Percentiles rank a stretch among this genome's conserved stretches.
Conservation (phyloP, 768 basidiomycete species). For the Termitomyces titanicus region DNA sequence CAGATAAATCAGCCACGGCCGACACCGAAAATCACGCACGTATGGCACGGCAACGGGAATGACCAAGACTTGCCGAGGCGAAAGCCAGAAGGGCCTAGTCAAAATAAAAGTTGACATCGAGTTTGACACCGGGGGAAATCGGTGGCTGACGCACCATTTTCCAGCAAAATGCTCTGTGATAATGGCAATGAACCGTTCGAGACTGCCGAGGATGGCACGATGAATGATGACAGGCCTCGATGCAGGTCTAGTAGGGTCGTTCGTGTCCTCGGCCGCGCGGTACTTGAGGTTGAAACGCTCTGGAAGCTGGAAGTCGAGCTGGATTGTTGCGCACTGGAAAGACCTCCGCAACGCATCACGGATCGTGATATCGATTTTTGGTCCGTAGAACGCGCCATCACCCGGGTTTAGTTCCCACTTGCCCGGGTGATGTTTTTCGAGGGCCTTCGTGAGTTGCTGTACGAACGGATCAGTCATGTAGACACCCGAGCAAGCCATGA, state of each 20-base stretch:
- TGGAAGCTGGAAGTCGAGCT: slow-evolving; percentile 98
- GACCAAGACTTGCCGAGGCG: slow-evolving; percentile 92
- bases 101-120: neutral
- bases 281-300: slow-evolving; percentile 95
- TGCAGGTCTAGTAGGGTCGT: slow-evolving; percentile 49
- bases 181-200: slow-evolving; percentile 96
- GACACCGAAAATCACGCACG: slow-evolving; percentile 45
- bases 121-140: neutral
- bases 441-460: slow-evolving; percentile 79
- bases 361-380: slow-evolving; percentile 98
- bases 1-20: slow-evolving; percentile 12
- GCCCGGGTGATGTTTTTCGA: slow-evolving; percentile 83
- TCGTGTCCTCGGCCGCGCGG: slow-evolving; percentile 70
- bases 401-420: slow-evolving; percentile 93
- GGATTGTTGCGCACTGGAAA: slow-evolving; percentile 98
- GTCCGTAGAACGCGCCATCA: slow-evolving; percentile 99
- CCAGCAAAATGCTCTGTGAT: slow-evolving; percentile 97
- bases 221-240: slow-evolving; percentile 96
- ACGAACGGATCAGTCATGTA: neutral
- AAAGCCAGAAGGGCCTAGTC: slow-evolving; percentile 94
- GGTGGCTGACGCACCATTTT: slow-evolving; percentile 71
- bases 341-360: slow-evolving; percentile 88
- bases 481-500: neutral
- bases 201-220: slow-evolving; percentile 88
- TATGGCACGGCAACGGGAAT: slow-evolving; percentile 90